phyloP scores from a whole-genome alignment of 2,329 filamentous ascomycete genomes.

The Aspergillus sp. region DNA sequence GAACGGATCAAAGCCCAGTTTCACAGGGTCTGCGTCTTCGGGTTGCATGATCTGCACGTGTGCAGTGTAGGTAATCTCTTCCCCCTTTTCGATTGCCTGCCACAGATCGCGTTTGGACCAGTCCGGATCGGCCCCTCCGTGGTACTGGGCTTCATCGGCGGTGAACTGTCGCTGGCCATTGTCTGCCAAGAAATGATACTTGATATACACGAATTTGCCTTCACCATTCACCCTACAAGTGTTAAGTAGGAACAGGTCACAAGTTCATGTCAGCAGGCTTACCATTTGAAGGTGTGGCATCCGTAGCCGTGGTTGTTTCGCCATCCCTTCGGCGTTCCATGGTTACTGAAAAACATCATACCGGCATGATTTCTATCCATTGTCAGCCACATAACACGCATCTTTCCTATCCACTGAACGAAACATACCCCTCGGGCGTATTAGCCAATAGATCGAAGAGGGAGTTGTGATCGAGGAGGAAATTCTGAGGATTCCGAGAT shows the following conservation, averaged over 20 bases:
- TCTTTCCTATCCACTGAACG: background rate
- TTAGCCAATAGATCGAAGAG: conserved; percentile 53
- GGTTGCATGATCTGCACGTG: conserved; percentile 51
- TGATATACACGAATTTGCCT: conserved; percentile 54
- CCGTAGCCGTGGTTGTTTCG: conserved; percentile 47
- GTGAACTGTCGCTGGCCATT: conserved; percentile 53
- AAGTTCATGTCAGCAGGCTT: background rate
- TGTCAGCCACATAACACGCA: background rate
- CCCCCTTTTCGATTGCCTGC: conserved; percentile 46
- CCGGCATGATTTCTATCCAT: conserved; percentile 46
- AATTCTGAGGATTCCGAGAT: conserved; percentile 50
- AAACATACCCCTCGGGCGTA: conserved; percentile 44
- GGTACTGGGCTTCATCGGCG: conserved; percentile 46
- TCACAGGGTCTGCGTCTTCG: conserved; percentile 49
- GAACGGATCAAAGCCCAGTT: conserved; percentile 56
- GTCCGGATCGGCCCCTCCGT: conserved; percentile 54
- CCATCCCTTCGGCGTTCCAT: conserved; percentile 52
- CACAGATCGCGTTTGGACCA: conserved; percentile 53
- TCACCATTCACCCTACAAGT: conserved; percentile 45
- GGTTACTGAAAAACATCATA: conserved; percentile 54
- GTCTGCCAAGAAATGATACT: conserved; percentile 52
- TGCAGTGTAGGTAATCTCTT: conserved; percentile 48
- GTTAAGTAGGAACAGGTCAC: too few species aligned
- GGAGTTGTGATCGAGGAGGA: conserved; percentile 52
- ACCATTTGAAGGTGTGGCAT: conserved; percentile 52